Evolutionary conservation across 2,329 filamentous ascomycete genomes (phyloP), one percentile per base, ranked within the genome.

Genomic region (Lecanicillium sp.): DNA sequence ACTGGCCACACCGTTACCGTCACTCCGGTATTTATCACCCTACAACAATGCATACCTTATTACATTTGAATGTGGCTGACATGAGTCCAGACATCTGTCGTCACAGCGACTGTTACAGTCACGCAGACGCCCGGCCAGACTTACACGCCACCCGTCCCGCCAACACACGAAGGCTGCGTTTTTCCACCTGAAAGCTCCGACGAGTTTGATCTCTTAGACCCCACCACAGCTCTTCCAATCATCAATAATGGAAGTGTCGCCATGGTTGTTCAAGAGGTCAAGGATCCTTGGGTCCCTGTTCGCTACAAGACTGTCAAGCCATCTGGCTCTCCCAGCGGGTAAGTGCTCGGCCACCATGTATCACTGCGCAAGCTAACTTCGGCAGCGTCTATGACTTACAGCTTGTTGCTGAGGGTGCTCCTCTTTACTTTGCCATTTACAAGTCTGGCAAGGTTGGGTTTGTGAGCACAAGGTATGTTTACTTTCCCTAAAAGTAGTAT

Each of bases 1-100:
- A 51, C 47, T 3, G 51, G 33, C 5, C 32, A 32, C n/a, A 57
- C 56, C 7, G 15, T 49, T 17, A 56, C 53, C 5, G 38, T 51
- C 11, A 50, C 49, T 8, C 44, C 44, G 2, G 44, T 47, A 15
- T 5, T 21, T 26, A 12, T 29, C 26, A 7, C n/a, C n/a, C n/a
- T n/a, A n/a, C n/a, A n/a, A n/a, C 26, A 29, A 29, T 7, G 26
- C 7, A 29, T 7, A 15, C 2, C 5, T 6, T 27, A 20, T 20
- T 8, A 3, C 5, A 15, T n/a, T 14, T 17, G 10, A 14, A 30
- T 4, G 21, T 38, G 17, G 24, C 10, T 6, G 2, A 8, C 17
- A 1, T 5, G 17, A 4, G 5, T 40, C 5, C 12, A 47, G 44
- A 47, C 44, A 19, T 39, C 35, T 26, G 26, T 38, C 12, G 36